These are phyloP conservation scores for Backusella macrospora DNA, from an alignment of 192 early-diverging fungal genomes.

Conservation along the genomic window DNA sequence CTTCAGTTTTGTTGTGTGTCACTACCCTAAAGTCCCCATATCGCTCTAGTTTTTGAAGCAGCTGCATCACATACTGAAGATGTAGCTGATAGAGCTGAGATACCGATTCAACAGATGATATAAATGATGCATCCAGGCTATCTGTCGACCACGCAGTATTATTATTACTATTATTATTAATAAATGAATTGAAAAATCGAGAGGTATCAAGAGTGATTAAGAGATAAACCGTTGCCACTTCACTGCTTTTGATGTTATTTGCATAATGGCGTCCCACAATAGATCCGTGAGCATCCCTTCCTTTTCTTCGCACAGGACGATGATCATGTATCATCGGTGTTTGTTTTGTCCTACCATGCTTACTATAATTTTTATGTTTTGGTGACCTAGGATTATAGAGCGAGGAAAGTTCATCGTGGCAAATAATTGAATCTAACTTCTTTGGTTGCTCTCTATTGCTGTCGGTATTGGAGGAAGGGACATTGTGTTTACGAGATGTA, in stretches of 20 bases:
- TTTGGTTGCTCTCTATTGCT: not conserved
- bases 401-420: slow-evolving; percentile 6
- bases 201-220: slow-evolving; percentile 19
- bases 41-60: not conserved
- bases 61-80: not conserved
- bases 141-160: slow-evolving; percentile 7
- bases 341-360: slow-evolving; percentile 6
- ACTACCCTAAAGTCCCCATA: not conserved
- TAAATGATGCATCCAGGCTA: slow-evolving; percentile 11
- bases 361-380: slow-evolving; percentile 9
- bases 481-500: not conserved
- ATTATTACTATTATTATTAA: not conserved
- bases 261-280: not conserved
- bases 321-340: slow-evolving; percentile 9
- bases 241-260: slow-evolving; percentile 11
- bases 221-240: slow-evolving; percentile 3
- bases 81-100: not conserved
- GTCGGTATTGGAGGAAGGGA: not conserved
- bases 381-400: not conserved
- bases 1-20: not conserved
- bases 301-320: slow-evolving; percentile 10
- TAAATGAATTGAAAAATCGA: not conserved
- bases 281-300: slow-evolving; percentile 1
- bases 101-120: not conserved
- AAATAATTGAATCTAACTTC: slow-evolving; percentile 1